These are phyloP conservation scores for Aciculoconidium aculeatum DNA, from an alignment of 805 yeast genomes.

Conservation along the genomic window DNA sequence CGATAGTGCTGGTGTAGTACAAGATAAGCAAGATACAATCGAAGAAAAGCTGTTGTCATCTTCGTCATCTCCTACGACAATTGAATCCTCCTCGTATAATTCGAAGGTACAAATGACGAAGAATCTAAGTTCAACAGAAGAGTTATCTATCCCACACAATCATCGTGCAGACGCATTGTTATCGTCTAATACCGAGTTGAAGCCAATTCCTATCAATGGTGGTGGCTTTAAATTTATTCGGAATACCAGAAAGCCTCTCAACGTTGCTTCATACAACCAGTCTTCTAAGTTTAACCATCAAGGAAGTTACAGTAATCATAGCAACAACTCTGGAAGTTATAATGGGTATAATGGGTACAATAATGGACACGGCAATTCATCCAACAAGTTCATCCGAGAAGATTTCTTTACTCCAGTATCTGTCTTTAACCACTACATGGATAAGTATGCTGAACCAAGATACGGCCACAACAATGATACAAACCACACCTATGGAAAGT, in stretches of 20 bases:
- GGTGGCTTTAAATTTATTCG: slow-evolving; percentile 22
- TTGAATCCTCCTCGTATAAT: slow-evolving; percentile 7
- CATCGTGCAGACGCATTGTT: slow-evolving; percentile 40
- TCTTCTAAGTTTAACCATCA: slow-evolving; percentile 11
- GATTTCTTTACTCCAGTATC: slow-evolving; percentile 79
- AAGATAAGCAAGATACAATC: neutral
- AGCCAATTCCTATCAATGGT: slow-evolving; percentile 37
- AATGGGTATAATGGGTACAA: no score
- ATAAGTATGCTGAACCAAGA: slow-evolving; percentile 47
- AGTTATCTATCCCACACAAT: slow-evolving; percentile 24
- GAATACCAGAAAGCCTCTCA: slow-evolving; percentile 54
- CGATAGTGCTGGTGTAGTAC: slow-evolving; percentile 2
- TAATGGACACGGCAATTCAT: slow-evolving; percentile 5
- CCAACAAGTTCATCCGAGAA: slow-evolving; percentile 48
- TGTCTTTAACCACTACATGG: slow-evolving; percentile 65
- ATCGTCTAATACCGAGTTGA: slow-evolving; percentile 30
- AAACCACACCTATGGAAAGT: slow-evolving; percentile 1
- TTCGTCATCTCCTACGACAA: slow-evolving; percentile 5
- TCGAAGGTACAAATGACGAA: slow-evolving; percentile 4
- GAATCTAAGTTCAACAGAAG: slow-evolving; percentile 5
- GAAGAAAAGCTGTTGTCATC: slow-evolving; percentile 2
- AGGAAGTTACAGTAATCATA: slow-evolving; percentile 7
- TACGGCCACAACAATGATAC: slow-evolving; percentile 9
- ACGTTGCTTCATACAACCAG: slow-evolving; percentile 53
- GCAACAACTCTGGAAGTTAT: slow-evolving; percentile 9